These are phyloP conservation scores for Sporormia fimetaria DNA, from an alignment of 495 filamentous ascomycete genomes.

Conservation along the genomic window DNA sequence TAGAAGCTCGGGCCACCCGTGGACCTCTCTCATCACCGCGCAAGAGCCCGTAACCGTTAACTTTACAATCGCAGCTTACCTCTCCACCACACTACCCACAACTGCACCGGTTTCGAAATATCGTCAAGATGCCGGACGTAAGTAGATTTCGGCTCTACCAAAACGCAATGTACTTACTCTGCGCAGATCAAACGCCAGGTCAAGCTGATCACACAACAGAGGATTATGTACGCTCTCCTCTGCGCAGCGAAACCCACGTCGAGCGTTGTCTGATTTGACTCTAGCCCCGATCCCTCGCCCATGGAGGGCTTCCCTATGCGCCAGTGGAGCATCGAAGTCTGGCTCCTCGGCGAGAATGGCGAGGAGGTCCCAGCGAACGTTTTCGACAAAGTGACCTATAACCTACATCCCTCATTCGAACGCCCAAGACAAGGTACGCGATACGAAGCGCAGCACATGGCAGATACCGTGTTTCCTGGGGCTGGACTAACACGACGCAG, in stretches of 20 bases:
- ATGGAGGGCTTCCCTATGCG: conserved; percentile 88
- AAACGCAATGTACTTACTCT: conserved; percentile 2
- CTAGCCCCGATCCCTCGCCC: conserved; percentile 55
- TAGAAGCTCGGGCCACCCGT: too few species aligned
- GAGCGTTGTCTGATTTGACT: conserved; percentile 9
- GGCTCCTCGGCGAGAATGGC: conserved; percentile 48
- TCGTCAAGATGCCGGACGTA: conserved; percentile 32
- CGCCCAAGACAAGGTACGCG: conserved; percentile 72
- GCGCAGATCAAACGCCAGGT: conserved; percentile 70
- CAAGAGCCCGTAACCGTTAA: too few species aligned
- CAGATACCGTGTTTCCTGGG: too few species aligned
- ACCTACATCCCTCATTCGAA: conserved; percentile 85
- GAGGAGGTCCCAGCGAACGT: conserved; percentile 58
- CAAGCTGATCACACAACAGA: conserved; percentile 86
- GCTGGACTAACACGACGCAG: conserved; percentile 25
- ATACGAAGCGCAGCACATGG: too few species aligned
- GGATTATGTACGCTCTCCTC: conserved; percentile 57
- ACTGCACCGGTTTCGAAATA: neutral
- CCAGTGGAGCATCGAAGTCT: conserved; percentile 52
- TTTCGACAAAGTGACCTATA: conserved; percentile 87
- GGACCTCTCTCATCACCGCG: too few species aligned
- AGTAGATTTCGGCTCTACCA: conserved; percentile 7
- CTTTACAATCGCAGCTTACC: conserved; percentile 3
- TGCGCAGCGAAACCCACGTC: conserved; percentile 2
- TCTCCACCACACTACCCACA: neutral